phyloP scores from a whole-genome alignment of 805 yeast genomes.

The Kockiozyma suomiensis region DNA sequence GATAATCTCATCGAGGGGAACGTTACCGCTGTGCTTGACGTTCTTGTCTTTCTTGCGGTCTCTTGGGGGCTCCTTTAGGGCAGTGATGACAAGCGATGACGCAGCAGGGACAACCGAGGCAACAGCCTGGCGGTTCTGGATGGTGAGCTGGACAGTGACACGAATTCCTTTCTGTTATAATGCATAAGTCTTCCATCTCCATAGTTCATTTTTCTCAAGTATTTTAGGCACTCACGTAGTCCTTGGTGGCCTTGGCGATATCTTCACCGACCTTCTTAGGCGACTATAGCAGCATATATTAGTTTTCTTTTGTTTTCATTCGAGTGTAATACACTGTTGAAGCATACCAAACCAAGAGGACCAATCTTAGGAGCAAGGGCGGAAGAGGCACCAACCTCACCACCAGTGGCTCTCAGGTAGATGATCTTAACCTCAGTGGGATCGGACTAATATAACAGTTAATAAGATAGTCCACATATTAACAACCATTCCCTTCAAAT shows the following conservation, averaged over 20 bases:
- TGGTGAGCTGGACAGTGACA: slow-evolving; percentile 97
- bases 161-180: slow-evolving; percentile 80
- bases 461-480: neutral
- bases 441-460: slow-evolving; percentile 64
- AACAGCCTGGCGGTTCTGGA: slow-evolving; percentile 99
- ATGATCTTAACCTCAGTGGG: slow-evolving; percentile 97
- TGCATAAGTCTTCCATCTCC: neutral
- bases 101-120: slow-evolving; percentile 99
- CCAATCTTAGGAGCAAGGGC: slow-evolving; percentile 99
- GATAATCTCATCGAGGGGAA: slow-evolving; percentile 92
- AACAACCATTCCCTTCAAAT: too few species aligned
- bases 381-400: slow-evolving; percentile 99
- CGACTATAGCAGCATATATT: slow-evolving; percentile 6
- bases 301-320: neutral
- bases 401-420: slow-evolving; percentile 99
- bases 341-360: slow-evolving; percentile 83
- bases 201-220: neutral
- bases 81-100: slow-evolving; percentile 97
- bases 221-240: slow-evolving; percentile 52
- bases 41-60: slow-evolving; percentile 99
- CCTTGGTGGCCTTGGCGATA: slow-evolving; percentile 99
- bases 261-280: slow-evolving; percentile 99
- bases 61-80: slow-evolving; percentile 99
- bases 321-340: too few species aligned
- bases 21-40: slow-evolving; percentile 99